Percentiles rank a stretch among this genome's conserved stretches.
These are phyloP conservation scores for Trametes maxima DNA, from an alignment of 768 basidiomycete genomes.

Conservation along the genomic window DNA sequence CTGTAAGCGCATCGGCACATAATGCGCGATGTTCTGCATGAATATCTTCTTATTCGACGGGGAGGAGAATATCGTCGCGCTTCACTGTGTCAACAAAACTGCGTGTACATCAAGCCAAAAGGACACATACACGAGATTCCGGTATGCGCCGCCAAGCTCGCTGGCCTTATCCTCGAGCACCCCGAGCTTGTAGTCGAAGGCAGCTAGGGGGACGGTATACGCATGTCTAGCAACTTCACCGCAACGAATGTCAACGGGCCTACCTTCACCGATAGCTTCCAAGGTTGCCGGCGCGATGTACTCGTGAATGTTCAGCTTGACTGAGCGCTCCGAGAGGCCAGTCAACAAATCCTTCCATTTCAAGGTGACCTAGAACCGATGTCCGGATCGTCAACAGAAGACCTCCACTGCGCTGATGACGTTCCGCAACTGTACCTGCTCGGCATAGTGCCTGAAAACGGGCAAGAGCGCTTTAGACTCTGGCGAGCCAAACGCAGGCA, in stretches of 20 bases:
- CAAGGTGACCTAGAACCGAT: constrained; percentile 42
- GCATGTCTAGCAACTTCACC: background rate
- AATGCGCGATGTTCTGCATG: constrained; percentile 43
- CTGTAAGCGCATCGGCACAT: constrained; percentile 48
- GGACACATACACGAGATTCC: constrained; percentile 40
- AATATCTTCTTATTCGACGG: constrained; percentile 50
- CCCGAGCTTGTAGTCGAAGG: constrained; percentile 56
- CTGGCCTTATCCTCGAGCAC: constrained; percentile 51
- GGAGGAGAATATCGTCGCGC: constrained; percentile 52
- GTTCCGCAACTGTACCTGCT: constrained; percentile 22
- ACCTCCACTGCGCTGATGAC: background rate
- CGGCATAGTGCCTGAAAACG: constrained; percentile 24
- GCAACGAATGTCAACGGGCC: background rate
- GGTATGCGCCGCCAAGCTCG: constrained; percentile 56
- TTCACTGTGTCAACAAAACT: constrained; percentile 22
- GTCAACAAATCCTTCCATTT: constrained; percentile 57
- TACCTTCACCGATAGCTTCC: constrained; percentile 44
- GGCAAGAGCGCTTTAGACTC: constrained; percentile 40
- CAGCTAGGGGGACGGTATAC: constrained; percentile 16
- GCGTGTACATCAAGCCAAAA: background rate
- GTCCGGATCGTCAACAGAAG: background rate
- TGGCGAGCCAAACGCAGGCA: constrained; percentile 42
- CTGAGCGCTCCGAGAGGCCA: constrained; percentile 42
- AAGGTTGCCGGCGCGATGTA: constrained; percentile 44
- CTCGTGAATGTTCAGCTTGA: constrained; percentile 49